phyloP scores from a whole-genome alignment of 1,139 yeast species.

The Yamadazyma pseudoaaseri region DNA sequence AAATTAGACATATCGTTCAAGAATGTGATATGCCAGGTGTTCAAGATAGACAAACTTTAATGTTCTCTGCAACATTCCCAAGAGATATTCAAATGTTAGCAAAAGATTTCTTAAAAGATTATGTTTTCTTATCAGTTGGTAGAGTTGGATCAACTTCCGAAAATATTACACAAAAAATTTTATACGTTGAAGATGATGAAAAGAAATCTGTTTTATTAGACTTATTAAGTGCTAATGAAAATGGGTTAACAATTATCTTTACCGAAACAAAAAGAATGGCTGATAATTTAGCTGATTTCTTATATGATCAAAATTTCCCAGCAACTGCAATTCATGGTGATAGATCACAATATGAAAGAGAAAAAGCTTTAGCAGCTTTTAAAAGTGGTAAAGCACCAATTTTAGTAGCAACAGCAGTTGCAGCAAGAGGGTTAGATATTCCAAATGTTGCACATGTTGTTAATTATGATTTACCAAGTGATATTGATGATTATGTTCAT shows the following conservation, averaged over 20 bases:
- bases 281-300: constrained; percentile 88
- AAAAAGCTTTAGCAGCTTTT: constrained; percentile 89
- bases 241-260: constrained; percentile 88
- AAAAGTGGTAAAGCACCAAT: constrained; percentile 86
- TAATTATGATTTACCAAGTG: constrained; percentile 94
- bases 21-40: constrained; percentile 97
- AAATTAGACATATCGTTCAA: constrained; percentile 96
- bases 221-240: constrained; percentile 72
- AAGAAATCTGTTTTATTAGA: constrained; percentile 91
- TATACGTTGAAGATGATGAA: constrained; percentile 93
- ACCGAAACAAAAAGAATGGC: constrained; percentile 99
- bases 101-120: constrained; percentile 92
- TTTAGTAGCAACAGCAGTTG: constrained; percentile 97
- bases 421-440: constrained; percentile 99
- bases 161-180: constrained; percentile 91
- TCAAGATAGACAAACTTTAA: constrained; percentile 87
- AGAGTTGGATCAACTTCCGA: constrained; percentile 98
- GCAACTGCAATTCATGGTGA: constrained; percentile 99
- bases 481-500: constrained; percentile 97
- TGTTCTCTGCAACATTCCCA: constrained; percentile 99
- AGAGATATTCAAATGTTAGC: constrained; percentile 96
- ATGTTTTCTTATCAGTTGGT: constrained; percentile 95
- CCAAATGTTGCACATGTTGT: constrained; percentile 98
- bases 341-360: constrained; percentile 97
- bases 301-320: constrained; percentile 85